These are phyloP conservation scores for Dioscorea dumetorum DNA, from an alignment of 106 monocot genomes.

Conservation along the genomic window DNA sequence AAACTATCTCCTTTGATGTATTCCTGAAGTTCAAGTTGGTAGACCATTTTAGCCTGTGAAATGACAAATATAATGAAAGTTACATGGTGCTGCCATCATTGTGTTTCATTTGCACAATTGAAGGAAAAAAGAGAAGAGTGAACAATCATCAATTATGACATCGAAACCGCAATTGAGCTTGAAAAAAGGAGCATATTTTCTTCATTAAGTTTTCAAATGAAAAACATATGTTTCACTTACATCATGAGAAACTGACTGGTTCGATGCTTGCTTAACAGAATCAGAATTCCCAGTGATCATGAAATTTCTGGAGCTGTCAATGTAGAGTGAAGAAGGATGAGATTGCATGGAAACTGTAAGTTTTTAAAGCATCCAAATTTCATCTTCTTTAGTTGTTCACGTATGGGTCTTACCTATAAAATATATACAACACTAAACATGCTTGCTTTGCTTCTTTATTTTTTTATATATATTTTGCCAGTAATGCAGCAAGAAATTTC, in stretches of 20 bases:
- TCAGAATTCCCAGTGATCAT: conserved; percentile 9
- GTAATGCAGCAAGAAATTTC: not conserved
- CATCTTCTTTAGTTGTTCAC: not conserved
- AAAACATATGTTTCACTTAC: conserved; percentile 19
- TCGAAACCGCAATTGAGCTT: too few species aligned
- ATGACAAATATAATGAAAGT: not conserved
- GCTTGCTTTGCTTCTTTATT: too few species aligned
- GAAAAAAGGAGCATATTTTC: too few species aligned
- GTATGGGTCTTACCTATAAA: not conserved
- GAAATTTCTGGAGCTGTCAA: conserved; percentile 28
- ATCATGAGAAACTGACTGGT: conserved; percentile 16
- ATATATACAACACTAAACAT: not conserved
- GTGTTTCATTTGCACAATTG: too few species aligned
- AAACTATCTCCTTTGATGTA: conserved; percentile 14
- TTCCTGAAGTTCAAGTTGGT: conserved; percentile 9
- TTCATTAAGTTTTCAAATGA: not conserved
- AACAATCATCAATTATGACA: too few species aligned
- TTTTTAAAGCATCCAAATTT: too few species aligned
- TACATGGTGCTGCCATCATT: too few species aligned
- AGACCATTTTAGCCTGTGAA: conserved; percentile 30
- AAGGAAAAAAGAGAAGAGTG: too few species aligned
- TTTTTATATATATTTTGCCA: too few species aligned
- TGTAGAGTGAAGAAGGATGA: conserved; percentile 13
- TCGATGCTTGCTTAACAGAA: conserved; percentile 2
- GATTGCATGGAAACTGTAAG: not conserved